Evolutionary conservation across 495 filamentous ascomycete species (phyloP), one percentile per base, ranked within the genome.

Genomic region (Neurospora pannonica): DNA sequence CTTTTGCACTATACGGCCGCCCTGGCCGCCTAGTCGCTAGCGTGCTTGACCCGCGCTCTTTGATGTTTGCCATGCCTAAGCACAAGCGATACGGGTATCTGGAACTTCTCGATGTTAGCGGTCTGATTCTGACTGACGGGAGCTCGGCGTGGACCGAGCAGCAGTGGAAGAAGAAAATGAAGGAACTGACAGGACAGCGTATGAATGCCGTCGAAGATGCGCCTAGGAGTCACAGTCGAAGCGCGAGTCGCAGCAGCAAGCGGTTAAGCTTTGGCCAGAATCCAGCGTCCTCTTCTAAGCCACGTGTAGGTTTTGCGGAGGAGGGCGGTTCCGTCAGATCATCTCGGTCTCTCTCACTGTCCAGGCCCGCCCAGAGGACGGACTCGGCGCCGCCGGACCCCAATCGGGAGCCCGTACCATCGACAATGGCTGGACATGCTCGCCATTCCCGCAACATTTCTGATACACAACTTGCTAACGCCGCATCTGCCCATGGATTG

Each of bases 51-150:
- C 85, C 90, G 5, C 90, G 92, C 74, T 95, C 96, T 74, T 86
- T 99, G 77, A 99, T 99, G 96, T 98, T 99, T 83, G 97, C 94
- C 0, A 95, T 99, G 90, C 97, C 96, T 1, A 92, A 91, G 77
- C 89, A 97, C 73, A 89, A 89, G 48, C 88, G 92, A 73, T 97
- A 97, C 79, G 95, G 96, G 0, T 98, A 98, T 80, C 82, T 98
- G 28, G 97, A 98, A 76, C 88, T 95, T 38, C 77, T 93, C 43
- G 96, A 99, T 82, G 93, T 98, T 10, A 90, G 90, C 17, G 86
- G 85, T 71, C 82, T 98, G 39, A 93, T 98, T 74, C 85, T 92
- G 74, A 91, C 90, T 5, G 87, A 93, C 8, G 94, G 92, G 8
- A 96, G 91, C 80, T 81, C 89, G 37, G 86, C 81, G n/a, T 97